Conservation (phyloP, 2,329 filamentous ascomycete genomes). For the Pseudogymnoascus sp. region DNA sequence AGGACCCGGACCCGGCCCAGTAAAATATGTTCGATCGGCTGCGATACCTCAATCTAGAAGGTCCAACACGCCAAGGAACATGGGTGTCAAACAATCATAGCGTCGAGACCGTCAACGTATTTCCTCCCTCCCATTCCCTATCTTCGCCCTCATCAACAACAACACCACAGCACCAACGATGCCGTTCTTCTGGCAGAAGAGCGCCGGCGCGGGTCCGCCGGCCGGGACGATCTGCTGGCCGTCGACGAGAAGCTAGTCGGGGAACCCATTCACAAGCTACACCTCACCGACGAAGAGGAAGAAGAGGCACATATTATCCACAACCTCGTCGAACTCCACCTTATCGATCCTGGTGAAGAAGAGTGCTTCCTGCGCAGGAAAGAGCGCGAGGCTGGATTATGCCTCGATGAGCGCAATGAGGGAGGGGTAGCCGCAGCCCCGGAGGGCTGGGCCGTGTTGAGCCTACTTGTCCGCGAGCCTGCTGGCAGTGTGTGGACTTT, state of each 20-base stretch:
- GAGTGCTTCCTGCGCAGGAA: neutral
- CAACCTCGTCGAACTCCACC: slow-evolving; percentile 2
- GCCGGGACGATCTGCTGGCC: neutral
- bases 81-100: neutral
- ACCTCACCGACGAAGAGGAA: neutral
- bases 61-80: neutral
- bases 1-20: neutral
- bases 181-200: neutral
- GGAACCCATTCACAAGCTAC: neutral
- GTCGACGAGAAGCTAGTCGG: neutral
- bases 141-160: neutral
- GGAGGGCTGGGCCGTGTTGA: neutral
- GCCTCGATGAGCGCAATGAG: neutral
- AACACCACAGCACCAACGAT: neutral
- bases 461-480: neutral
- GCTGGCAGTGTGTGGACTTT: neutral
- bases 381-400: neutral
- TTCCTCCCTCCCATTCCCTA: neutral
- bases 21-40: neutral
- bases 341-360: neutral
- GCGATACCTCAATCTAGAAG: neutral
- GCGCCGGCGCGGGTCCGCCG: neutral
- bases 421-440: neutral
- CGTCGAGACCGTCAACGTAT: neutral
- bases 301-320: neutral